Percentiles rank a stretch among this genome's conserved stretches.
phyloP scores from a whole-genome alignment of 2,329 filamentous ascomycete genomes.

The Colletotrichum spaethianum region DNA sequence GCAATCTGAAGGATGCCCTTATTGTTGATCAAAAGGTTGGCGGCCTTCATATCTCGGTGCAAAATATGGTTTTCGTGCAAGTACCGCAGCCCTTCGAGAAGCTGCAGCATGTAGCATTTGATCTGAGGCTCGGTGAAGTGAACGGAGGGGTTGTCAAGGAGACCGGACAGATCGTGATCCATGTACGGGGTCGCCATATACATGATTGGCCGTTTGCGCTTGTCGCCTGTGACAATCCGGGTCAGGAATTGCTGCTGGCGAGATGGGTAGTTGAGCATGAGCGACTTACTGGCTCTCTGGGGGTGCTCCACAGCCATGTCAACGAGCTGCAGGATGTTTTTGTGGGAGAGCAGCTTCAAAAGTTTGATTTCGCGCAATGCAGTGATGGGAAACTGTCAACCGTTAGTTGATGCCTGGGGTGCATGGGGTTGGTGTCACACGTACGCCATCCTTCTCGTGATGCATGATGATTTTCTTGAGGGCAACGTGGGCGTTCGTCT shows the following conservation, averaged over 20 bases:
- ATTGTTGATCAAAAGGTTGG: conserved; percentile 97
- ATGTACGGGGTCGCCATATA: conserved; percentile 99
- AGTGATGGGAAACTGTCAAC: conserved; percentile 88
- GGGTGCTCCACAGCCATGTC: conserved; percentile 95
- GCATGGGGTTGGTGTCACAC: conserved; percentile 49
- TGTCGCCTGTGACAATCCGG: conserved; percentile 69
- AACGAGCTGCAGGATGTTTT: conserved; percentile 87
- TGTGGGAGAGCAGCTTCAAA: conserved; percentile 92
- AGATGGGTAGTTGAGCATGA: conserved; percentile 21
- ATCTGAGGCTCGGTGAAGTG: conserved; percentile 91
- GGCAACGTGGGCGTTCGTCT: conserved; percentile 82
- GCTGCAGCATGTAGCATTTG: conserved; percentile 97
- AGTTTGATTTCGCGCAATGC: conserved; percentile 98
- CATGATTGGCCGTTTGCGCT: conserved; percentile 87
- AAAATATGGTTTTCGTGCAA: conserved; percentile 91
- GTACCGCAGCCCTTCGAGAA: conserved; percentile 91
- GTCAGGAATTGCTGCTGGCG: conserved; percentile 44
- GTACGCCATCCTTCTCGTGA: conserved; percentile 95
- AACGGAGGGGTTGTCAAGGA: conserved; percentile 94
- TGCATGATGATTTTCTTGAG: conserved; percentile 99
- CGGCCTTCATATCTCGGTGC: conserved; percentile 98
- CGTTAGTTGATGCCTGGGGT: conserved; percentile 28
- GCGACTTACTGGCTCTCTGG: conserved; percentile 69
- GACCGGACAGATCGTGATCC: conserved; percentile 97
- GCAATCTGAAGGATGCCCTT: conserved; percentile 94